Conservation (phyloP, 805 yeast species). For the Nakazawaea wyomingensis region DNA sequence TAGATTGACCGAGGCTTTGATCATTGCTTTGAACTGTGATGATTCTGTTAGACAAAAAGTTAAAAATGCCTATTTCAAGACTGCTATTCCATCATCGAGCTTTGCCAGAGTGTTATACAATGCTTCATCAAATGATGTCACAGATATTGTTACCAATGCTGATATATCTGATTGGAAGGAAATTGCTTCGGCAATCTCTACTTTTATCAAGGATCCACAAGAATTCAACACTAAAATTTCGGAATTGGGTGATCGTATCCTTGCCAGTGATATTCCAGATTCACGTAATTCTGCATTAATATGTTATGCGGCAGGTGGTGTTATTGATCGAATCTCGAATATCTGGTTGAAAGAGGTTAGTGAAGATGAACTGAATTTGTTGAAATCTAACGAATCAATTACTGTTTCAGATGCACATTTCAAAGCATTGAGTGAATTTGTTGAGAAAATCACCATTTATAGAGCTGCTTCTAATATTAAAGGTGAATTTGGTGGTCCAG, state of each 20-base stretch:
- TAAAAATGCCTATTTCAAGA: slow-evolving; percentile 62
- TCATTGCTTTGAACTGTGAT: slow-evolving; percentile 68
- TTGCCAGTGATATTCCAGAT: slow-evolving; percentile 31
- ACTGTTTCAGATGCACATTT: slow-evolving; percentile 82
- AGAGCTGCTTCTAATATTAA: slow-evolving; percentile 40
- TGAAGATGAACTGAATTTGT: slow-evolving; percentile 33
- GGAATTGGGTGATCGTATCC: slow-evolving; percentile 74
- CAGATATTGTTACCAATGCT: slow-evolving; percentile 73
- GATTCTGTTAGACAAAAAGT: slow-evolving; percentile 63
- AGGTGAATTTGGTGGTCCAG: slow-evolving; percentile 34
- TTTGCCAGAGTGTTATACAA: slow-evolving; percentile 73
- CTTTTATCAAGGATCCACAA: slow-evolving; percentile 43
- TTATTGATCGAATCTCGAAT: slow-evolving; percentile 69
- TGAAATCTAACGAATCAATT: slow-evolving; percentile 37
- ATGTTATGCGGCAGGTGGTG: slow-evolving; percentile 75
- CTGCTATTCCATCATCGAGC: slow-evolving; percentile 43
- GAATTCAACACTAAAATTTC: slow-evolving; percentile 52
- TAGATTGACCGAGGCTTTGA: slow-evolving; percentile 70
- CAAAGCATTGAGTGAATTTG: slow-evolving; percentile 72
- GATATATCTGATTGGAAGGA: slow-evolving; percentile 80
- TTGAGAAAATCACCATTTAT: slow-evolving; percentile 78
- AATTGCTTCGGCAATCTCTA: slow-evolving; percentile 63
- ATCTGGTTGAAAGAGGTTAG: slow-evolving; percentile 79
- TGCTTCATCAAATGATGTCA: slow-evolving; percentile 44
- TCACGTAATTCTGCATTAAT: slow-evolving; percentile 70